Evolutionary conservation across 257 asterid genomes (phyloP).

Genomic region (Solanum rostratum): DNA sequence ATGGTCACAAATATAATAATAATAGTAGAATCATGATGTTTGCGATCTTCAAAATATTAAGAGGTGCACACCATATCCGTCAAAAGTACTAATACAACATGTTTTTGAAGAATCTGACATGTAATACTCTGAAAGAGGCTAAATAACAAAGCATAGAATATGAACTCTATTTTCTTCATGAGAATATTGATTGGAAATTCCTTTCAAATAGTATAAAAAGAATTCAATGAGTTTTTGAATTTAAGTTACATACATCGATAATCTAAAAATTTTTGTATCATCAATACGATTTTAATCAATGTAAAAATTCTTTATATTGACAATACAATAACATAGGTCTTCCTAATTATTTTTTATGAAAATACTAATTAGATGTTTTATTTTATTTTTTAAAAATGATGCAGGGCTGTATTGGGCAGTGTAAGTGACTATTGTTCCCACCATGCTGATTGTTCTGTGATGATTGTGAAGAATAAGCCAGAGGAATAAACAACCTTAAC

Average conservation of each 20-base stretch:
- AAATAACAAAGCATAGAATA: neutral
- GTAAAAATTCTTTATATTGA: no score
- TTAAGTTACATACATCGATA: neutral
- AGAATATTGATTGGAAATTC: no score
- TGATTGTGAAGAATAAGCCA: neutral
- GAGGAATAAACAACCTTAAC: neutral
- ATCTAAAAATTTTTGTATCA: no score
- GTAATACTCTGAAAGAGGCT: rapidly evolving
- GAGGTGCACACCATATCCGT: neutral
- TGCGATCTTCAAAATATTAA: rapidly evolving
- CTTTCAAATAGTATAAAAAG: neutral
- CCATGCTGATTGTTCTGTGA: neutral
- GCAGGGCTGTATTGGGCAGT: neutral
- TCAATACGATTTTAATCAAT: no score
- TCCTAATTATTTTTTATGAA: neutral
- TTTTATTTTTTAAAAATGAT: neutral
- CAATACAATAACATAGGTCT: no score
- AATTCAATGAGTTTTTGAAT: no score
- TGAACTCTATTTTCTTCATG: neutral
- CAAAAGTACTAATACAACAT: neutral
- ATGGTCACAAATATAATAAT: neutral
- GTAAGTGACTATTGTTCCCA: neutral
- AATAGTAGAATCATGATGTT: neutral
- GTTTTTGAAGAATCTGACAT: neutral
- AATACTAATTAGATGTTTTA: neutral